Base-by-base conservation (phyloP, 441 rosid genomes). In the Theobroma grandiflorum region DNA sequence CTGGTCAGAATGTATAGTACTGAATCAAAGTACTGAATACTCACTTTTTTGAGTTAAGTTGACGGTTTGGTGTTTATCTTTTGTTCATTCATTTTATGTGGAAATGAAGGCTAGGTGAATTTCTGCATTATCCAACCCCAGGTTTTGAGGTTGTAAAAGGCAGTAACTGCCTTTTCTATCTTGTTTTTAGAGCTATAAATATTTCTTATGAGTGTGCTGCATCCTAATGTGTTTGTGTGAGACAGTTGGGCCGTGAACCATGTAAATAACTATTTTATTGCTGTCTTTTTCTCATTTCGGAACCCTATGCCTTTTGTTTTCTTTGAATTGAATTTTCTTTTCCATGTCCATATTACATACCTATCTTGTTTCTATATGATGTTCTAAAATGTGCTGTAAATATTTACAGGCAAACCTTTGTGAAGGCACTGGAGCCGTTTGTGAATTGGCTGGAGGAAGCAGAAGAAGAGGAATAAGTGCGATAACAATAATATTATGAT, bases 381-480 rank as follows among this genome's bases (percentile, higher is more conserved):
- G 10, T 26, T 37, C 10, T 35, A 18, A 15, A 31, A 31, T 35
- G 62, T 20, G 20, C 31, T 10, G 31, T 6, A 58, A 76, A 40
- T 79, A 49, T 42, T 42, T 75, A 64, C 81, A 97, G 99, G 92
- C 98, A 94, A 91, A 87, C 84, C 78, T 93, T 96, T 85, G 98
- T 96, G 88, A 96, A 95, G 88, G 89, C 98, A 57, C 71, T 96
- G 78, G 99, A 96, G 89, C 93, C 98, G 22, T 94, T 97, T 65
- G 98, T 97, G 85, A 93, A 87, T 15, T 95, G 99, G 99, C 94
- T 97, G 85, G 98, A 95, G 81, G 99, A 95, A 82, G 99, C 99
- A 0, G 99, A 97, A 85, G 99, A 95, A 86, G 99, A 95, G 86
- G 99, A 95, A 67, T 94, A 81, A 88, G 77, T 9, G 1, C 0